phyloP scores from a whole-genome alignment of 371 early-diverging fungal species.

The Lichtheimia ramosa region DNA sequence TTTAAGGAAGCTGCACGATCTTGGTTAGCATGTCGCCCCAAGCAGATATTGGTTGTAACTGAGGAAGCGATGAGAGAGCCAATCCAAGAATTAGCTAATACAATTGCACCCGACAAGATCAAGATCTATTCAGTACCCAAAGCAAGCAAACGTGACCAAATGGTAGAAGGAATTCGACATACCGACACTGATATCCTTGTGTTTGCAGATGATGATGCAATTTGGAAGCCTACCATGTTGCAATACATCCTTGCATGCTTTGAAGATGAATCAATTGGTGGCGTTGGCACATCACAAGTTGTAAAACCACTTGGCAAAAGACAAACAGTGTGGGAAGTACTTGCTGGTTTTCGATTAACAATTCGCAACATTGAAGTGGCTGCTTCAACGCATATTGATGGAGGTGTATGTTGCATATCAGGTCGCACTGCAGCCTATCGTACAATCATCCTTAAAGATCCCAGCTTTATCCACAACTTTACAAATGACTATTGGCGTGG shows the following conservation, averaged over 20 bases:
- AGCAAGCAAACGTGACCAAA: conserved; percentile 72
- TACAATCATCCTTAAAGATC: conserved; percentile 72
- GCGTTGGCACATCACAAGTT: conserved; percentile 73
- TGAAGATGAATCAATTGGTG: conserved; percentile 74
- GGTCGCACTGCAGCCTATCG: conserved; percentile 83
- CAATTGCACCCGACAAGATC: conserved; percentile 45
- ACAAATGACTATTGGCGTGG: conserved; percentile 73
- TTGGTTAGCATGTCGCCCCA: conserved; percentile 69
- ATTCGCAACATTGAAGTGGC: conserved; percentile 78
- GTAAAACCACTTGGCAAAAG: conserved; percentile 56
- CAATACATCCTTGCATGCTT: conserved; percentile 74
- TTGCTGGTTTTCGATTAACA: conserved; percentile 72
- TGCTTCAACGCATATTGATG: conserved; percentile 76
- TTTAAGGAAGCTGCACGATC: conserved; percentile 66
- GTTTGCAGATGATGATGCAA: conserved; percentile 77
- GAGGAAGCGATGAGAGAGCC: conserved; percentile 55
- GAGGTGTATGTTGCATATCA: conserved; percentile 75
- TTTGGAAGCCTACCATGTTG: conserved; percentile 66
- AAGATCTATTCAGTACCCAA: conserved; percentile 54
- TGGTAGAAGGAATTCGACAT: conserved; percentile 70
- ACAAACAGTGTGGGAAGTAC: conserved; percentile 73
- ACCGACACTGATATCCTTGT: conserved; percentile 68
- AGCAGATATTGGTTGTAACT: conserved; percentile 63
- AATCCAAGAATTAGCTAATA: conserved; percentile 46
- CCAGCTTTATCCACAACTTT: conserved; percentile 68